Evolutionary conservation across 805 yeast species (phyloP).

Genomic region (Ogataea salicorniae): DNA sequence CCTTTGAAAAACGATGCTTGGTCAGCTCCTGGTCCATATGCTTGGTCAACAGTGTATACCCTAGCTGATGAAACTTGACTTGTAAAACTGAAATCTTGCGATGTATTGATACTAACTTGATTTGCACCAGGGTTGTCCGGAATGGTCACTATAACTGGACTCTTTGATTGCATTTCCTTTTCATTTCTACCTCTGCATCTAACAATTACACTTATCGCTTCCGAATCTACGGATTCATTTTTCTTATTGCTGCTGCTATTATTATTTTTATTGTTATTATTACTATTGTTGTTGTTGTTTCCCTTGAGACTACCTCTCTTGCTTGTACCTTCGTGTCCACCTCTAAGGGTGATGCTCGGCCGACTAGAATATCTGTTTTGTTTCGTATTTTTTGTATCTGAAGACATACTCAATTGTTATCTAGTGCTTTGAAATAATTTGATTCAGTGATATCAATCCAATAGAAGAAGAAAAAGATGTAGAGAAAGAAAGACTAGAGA

Average conservation of each 20-base stretch:
- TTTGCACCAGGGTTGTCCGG: conserved; percentile 31
- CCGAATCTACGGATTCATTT: conserved; percentile 13
- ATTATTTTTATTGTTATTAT: background rate
- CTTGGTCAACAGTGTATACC: conserved; percentile 50
- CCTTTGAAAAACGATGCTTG: conserved; percentile 41
- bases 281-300: background rate
- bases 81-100: conserved; percentile 22
- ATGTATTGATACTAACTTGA: conserved; percentile 22
- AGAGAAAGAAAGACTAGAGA: too few relatives aligned
- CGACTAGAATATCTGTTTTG: background rate
- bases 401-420: too few relatives aligned
- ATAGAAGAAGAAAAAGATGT: too few relatives aligned
- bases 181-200: conserved; percentile 49
- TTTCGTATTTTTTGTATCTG: background rate
- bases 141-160: conserved; percentile 44
- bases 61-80: conserved; percentile 24
- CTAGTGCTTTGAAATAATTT: too few relatives aligned
- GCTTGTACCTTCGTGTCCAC: background rate
- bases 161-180: conserved; percentile 38
- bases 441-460: too few relatives aligned
- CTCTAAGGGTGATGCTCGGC: too few relatives aligned
- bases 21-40: conserved; percentile 49
- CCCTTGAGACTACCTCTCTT: background rate
- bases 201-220: conserved; percentile 45
- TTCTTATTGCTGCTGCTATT: background rate